Percentiles rank a stretch among this genome's conserved stretches.
Evolutionary conservation across 2,329 filamentous ascomycete species (phyloP).

Genomic region (Aspergillus viridinutans): DNA sequence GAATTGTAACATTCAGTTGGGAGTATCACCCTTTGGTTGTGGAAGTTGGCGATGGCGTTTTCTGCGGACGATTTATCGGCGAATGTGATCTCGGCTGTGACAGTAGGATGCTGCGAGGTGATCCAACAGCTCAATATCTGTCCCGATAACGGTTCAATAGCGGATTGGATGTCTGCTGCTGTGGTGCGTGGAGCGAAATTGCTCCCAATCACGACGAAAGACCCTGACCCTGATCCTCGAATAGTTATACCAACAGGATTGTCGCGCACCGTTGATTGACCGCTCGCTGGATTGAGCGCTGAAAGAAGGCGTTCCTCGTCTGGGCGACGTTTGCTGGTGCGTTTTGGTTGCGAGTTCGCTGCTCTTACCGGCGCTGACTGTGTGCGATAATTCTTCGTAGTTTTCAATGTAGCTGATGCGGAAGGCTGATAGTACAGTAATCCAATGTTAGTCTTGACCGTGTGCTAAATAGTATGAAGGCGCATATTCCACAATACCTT

Average conservation of each 20-base stretch:
- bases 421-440: constrained; percentile 29
- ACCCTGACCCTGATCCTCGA: constrained; percentile 49
- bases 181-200: constrained; percentile 66
- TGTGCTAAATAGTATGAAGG: background rate
- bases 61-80: constrained; percentile 53
- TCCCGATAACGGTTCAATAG: constrained; percentile 52
- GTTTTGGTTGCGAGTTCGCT: constrained; percentile 20
- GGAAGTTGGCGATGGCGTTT: constrained; percentile 57
- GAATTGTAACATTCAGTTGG: background rate
- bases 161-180: constrained; percentile 61
- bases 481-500: constrained; percentile 42
- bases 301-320: constrained; percentile 31
- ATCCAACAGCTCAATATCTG: constrained; percentile 53
- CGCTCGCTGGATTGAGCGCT: constrained; percentile 26
- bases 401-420: constrained; percentile 36
- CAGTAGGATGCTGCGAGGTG: constrained; percentile 49
- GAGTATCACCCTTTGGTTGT: constrained; percentile 55
- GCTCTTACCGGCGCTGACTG: constrained; percentile 15
- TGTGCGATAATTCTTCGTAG: constrained; percentile 37
- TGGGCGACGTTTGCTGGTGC: constrained; percentile 29
- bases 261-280: constrained; percentile 29
- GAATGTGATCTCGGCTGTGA: constrained; percentile 59
- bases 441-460: constrained; percentile 1
- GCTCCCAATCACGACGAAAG: constrained; percentile 55
- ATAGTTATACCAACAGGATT: constrained; percentile 48